These are phyloP conservation scores for Albifimbria verrucaria DNA, from an alignment of 2,329 filamentous ascomycete species.

Conservation along the genomic window DNA sequence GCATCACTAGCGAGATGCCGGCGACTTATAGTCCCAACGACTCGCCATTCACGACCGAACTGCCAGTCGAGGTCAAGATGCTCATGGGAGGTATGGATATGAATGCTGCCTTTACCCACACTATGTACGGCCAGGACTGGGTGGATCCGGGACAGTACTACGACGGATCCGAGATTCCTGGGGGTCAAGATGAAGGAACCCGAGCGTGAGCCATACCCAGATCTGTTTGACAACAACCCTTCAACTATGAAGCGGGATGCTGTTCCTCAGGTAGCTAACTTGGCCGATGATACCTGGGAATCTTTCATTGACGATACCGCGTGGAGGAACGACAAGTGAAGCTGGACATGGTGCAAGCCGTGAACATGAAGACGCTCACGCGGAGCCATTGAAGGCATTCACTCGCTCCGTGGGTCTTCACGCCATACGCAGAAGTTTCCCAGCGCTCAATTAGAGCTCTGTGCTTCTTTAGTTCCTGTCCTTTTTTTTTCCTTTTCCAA, in stretches of 20 bases:
- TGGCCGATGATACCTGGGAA: slow-evolving; percentile 27
- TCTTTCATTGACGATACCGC: slow-evolving; percentile 26
- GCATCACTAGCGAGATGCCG: slow-evolving; percentile 18
- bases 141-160: slow-evolving; percentile 5
- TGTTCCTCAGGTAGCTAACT: slow-evolving; percentile 7
- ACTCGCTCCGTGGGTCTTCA: too few species aligned
- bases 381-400: too few species aligned
- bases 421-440: too few species aligned
- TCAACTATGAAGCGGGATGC: not conserved
- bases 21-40: slow-evolving; percentile 14
- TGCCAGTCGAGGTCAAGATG: slow-evolving; percentile 41
- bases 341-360: too few species aligned
- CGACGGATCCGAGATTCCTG: not conserved
- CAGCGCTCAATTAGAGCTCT: too few species aligned
- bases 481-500: too few species aligned
- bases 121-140: slow-evolving; percentile 13
- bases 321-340: slow-evolving; percentile 11
- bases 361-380: too few species aligned
- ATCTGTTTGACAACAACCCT: not conserved
- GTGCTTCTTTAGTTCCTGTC: too few species aligned
- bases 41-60: slow-evolving; percentile 39
- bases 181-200: slow-evolving; percentile 4
- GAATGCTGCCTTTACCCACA: slow-evolving; percentile 17
- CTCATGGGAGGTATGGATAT: slow-evolving; percentile 31
- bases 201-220: slow-evolving; percentile 2